Base-by-base conservation (phyloP, 176 grass and related monocot species). In the Pharus latifolius region DNA sequence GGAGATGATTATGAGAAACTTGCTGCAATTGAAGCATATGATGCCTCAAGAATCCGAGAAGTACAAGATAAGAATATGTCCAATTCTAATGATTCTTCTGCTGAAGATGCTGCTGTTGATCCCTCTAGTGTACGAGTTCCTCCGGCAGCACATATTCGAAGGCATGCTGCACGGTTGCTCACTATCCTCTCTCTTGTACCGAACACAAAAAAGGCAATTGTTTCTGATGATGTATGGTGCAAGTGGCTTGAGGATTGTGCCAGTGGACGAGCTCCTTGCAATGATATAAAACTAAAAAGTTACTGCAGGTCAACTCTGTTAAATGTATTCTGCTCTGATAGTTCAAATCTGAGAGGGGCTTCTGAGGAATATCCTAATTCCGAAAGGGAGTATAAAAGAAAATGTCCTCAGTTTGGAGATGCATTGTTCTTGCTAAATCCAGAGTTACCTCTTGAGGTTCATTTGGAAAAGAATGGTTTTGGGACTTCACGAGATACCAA, bases 181-280 rank as follows among this genome's bases (percentile, higher is more conserved):
- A 85, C 67, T 35, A 98, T 98, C 85, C 89, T 98, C 24, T 90
- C 94, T 34, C 84, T 87, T 88, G 57, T 88, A 78, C 94, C 89
- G 44, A 83, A 67, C 63, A 75, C 74, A 75, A 90, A 88, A 75
- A 93, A 85, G 77, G 66, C 29, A 49, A 88, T 98, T 83, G 52
- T 87, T 69, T 70, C 74, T 80, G 94, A 98, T 77, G 58, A 60
- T 74, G 75, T 80, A 77, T 90, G 82, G 86, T 88, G 83, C 82
- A 93, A 98, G 66, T 98, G 94, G 94, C 89, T 98, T 43, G 81
- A 98, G 28, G 81, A 93, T 70, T 98, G 89, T 85, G 89, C 89
- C 63, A 77, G 70, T 76, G 94, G 89, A 25, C 60, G 29, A 49
- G 6, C 85, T 70, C 78, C 82, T 56, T 90, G 86, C 78, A 83